Evolutionary conservation across 306 rosid species (phyloP), one percentile per base, ranked within the genome.

Genomic region (Prunus salicina): DNA sequence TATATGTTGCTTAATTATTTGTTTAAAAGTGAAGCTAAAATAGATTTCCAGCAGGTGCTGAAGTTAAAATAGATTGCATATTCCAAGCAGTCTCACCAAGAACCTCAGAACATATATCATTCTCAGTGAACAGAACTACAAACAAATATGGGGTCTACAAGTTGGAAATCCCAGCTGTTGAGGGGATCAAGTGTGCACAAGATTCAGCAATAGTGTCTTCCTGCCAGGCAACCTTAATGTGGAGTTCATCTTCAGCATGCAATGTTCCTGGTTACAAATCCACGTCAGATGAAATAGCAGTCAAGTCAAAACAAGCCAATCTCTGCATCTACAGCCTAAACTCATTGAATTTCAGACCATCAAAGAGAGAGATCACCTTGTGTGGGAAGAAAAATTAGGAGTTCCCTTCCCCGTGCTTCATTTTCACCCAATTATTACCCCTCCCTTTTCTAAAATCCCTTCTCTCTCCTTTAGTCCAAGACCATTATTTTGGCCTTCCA

Each of bases 51-150:
- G 19, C 84, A 92, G 98, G 92, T 49, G 97, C 91, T 61, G 98
- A 95, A 80, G 97, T 95, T 6, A 87, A 30, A 84, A 79, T 95
- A 76, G 91, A 89, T 52, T 95, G 98, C 89, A 84, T 56, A 73
- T 89, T 95, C 83, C 86, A 90, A 79, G 96, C 92, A 64, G 75
- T 88, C 12, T 81, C 98, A 46, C 82, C 84, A 30, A 87, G 89
- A 74, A 89, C 91, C 3, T 64, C 79, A 69, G 97, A 95, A 74
- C 89, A 95, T 71, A 89, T 95, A 80, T 77, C 91, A 69, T 75
- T 95, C 60, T 95, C 97, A 67, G 98, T 88, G 67, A 95, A 89
- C 72, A 87, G 96, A 86, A 95, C 98, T 2, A 95, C 98, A 64
- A 89, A 95, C 56, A 89, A 78, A 73, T 69, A 73, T 78, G 98